These are phyloP conservation scores for Penicillium sp. DNA, from an alignment of 2,329 filamentous ascomycete species.

Conservation along the genomic window DNA sequence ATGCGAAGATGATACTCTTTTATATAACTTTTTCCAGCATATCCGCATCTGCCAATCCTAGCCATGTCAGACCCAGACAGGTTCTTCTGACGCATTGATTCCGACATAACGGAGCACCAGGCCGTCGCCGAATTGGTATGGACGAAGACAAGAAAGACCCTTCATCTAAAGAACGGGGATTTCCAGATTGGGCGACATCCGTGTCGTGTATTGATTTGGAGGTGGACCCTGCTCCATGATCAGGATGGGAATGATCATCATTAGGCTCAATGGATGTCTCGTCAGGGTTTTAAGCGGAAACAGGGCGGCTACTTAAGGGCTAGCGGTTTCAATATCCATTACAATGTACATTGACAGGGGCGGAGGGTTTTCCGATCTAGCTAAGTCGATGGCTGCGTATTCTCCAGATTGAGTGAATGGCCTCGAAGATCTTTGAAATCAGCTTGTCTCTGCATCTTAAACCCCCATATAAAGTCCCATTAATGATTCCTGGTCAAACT, in stretches of 20 bases:
- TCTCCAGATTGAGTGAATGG: not conserved
- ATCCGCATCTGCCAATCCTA: not conserved
- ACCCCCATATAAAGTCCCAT: not conserved
- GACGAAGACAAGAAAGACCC: slow-evolving; percentile 1
- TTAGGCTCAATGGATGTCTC: slow-evolving; percentile 1
- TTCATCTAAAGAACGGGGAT: slow-evolving; percentile 8
- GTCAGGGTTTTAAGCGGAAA: slow-evolving; percentile 3
- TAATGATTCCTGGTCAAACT: not conserved
- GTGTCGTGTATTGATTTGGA: slow-evolving; percentile 14
- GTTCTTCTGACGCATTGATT: slow-evolving; percentile 7
- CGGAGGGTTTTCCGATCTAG: not conserved
- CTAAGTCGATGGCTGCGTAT: not conserved
- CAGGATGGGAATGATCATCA: slow-evolving; percentile 19
- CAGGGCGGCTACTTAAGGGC: slow-evolving; percentile 1
- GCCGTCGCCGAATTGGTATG: slow-evolving; percentile 18
- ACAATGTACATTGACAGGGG: not conserved
- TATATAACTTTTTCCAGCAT: not conserved
- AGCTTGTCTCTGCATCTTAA: not conserved
- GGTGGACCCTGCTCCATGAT: slow-evolving; percentile 14
- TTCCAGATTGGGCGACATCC: slow-evolving; percentile 15
- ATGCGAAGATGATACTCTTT: not conserved
- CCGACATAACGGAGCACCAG: slow-evolving; percentile 12
- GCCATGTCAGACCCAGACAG: slow-evolving; percentile 3
- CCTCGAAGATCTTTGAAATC: not conserved
- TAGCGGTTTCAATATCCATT: slow-evolving; percentile 10